Percentiles rank a stretch among this genome's conserved stretches.
These are phyloP conservation scores for Fusarium luffae DNA, from an alignment of 2,329 filamentous ascomycete species.

Conservation along the genomic window DNA sequence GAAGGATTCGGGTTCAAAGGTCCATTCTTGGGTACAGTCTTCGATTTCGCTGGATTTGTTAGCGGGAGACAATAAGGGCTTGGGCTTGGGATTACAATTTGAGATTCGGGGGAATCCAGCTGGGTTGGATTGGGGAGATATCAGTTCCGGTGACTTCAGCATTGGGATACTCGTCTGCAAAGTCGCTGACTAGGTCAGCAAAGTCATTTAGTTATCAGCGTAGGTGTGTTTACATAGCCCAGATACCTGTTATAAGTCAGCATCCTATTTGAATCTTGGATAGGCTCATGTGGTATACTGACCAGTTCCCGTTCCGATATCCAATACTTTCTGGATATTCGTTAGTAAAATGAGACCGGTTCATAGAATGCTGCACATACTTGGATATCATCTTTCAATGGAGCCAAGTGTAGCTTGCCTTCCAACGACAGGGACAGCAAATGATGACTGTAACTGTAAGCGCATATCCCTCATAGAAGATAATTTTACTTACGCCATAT, in stretches of 20 bases:
- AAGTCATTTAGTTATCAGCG: rapidly evolving
- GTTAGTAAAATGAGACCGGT: slow-evolving; percentile 8
- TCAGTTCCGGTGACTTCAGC: slow-evolving; percentile 63
- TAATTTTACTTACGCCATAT: slow-evolving; percentile 23
- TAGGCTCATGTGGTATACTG: slow-evolving; percentile 1
- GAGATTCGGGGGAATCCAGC: slow-evolving; percentile 60
- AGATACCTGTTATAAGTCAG: slow-evolving; percentile 47
- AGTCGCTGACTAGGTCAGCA: slow-evolving; percentile 55
- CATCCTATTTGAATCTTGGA: rapidly evolving
- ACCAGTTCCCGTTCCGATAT: slow-evolving; percentile 67
- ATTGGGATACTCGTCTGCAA: slow-evolving; percentile 56
- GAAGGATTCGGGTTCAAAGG: slow-evolving; percentile 52
- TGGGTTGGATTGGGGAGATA: slow-evolving; percentile 67
- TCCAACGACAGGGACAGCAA: slow-evolving; percentile 20
- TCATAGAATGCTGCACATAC: neutral
- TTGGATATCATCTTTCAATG: slow-evolving; percentile 41
- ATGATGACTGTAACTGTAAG: slow-evolving; percentile 15
- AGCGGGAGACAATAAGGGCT: rapidly evolving
- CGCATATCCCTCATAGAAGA: rapidly evolving
- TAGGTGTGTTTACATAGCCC: slow-evolving; percentile 54
- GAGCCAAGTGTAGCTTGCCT: slow-evolving; percentile 25
- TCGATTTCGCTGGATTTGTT: slow-evolving; percentile 32
- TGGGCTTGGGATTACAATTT: slow-evolving; percentile 46
- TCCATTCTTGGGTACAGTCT: slow-evolving; percentile 49
- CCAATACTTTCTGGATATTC: slow-evolving; percentile 47